Percentiles rank a stretch among this genome's conserved stretches.
phyloP scores from a whole-genome alignment of 129 eudicot genomes.

The Pittosporum tobira region DNA sequence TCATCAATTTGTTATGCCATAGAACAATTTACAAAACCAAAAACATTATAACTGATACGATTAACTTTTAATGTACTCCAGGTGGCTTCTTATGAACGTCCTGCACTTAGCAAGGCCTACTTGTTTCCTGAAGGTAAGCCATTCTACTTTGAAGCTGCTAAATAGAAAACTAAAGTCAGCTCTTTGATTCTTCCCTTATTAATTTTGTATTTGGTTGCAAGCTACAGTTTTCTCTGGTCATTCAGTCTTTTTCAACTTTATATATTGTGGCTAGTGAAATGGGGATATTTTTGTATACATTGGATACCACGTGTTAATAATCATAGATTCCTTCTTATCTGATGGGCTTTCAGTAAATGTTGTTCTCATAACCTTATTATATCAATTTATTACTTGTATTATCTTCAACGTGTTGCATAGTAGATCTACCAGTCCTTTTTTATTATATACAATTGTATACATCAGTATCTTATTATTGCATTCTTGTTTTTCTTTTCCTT shows the following conservation, averaged over 20 bases:
- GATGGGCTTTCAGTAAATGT: neutral
- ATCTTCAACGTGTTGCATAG: neutral
- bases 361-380: no score
- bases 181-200: neutral
- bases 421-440: no score
- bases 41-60: no score
- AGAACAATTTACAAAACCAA: no score
- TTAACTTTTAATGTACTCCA: conserved; percentile 17
- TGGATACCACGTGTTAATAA: no score
- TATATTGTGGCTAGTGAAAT: no score
- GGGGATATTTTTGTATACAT: no score
- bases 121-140: conserved; percentile 79
- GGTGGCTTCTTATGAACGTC: conserved; percentile 99
- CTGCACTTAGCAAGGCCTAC: conserved; percentile 96
- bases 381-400: no score
- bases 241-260: no score
- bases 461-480: neutral
- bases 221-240: neutral
- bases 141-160: neutral
- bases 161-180: neutral
- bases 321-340: neutral
- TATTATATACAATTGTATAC: neutral
- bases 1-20: no score
- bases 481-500: neutral
- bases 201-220: neutral